A percentile compares a stretch with the other conserved stretches of the same genome.
Conservation (phyloP, 305 asterid genomes). For the Fraxinus angustifolia region DNA sequence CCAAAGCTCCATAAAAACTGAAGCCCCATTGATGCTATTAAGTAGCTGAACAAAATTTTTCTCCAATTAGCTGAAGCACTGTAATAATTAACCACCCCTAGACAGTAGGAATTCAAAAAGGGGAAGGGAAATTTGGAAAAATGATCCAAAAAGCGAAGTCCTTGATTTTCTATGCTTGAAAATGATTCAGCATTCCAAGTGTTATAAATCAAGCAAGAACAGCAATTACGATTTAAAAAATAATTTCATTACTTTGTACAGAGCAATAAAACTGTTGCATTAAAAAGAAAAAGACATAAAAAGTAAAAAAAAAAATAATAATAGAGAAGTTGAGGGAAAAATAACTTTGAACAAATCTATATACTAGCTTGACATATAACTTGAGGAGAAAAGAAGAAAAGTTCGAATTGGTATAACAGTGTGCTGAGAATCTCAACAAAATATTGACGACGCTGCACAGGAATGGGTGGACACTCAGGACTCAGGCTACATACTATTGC, state of each 20-base stretch:
- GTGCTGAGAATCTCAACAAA: neutral
- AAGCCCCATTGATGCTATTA: slow-evolving; percentile 72
- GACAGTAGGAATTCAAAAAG: neutral
- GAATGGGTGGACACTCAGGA: neutral
- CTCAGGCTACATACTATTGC: neutral
- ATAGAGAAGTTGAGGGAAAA: neutral
- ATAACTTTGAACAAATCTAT: neutral
- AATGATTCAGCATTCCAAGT: neutral
- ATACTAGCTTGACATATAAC: neutral
- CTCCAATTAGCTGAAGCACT: neutral
- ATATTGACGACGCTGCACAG: neutral
- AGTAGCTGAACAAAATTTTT: slow-evolving; percentile 52
- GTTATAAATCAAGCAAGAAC: neutral
- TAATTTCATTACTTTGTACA: neutral
- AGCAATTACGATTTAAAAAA: neutral
- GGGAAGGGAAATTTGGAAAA: neutral
- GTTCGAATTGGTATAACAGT: neutral
- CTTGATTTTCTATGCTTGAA: neutral
- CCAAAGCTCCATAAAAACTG: slow-evolving; percentile 88
- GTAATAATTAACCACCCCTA: neutral
- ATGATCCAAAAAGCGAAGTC: neutral
- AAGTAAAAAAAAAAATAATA: neutral
- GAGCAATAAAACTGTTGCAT: neutral
- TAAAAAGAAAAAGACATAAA: neutral
- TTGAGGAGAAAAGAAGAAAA: neutral